Evolutionary conservation across 2,329 filamentous ascomycete species (phyloP).

Genomic region (Nothophaeocryptopus gaeumannii): DNA sequence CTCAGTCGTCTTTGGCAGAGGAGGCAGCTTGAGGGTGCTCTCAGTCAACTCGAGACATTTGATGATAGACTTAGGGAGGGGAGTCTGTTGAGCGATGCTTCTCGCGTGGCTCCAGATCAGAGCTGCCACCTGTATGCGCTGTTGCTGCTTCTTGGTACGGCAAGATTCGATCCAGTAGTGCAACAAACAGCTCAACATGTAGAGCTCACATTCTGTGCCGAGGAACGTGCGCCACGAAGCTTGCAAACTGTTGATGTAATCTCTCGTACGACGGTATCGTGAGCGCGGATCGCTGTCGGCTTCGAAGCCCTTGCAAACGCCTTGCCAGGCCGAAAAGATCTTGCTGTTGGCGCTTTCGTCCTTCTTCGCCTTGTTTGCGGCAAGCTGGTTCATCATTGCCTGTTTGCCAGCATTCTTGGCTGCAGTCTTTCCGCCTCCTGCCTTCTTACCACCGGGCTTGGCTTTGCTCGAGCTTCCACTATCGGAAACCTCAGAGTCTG

Average conservation of each 20-base stretch:
- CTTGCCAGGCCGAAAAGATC: conserved; percentile 47
- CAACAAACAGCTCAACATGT: conserved; percentile 50
- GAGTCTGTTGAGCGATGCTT: conserved; percentile 38
- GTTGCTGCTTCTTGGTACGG: conserved; percentile 32
- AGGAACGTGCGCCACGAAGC: conserved; percentile 40
- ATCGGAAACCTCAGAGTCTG: conserved; percentile 31
- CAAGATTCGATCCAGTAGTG: conserved; percentile 49
- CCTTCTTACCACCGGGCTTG: conserved; percentile 31
- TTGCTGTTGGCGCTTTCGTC: conserved; percentile 41
- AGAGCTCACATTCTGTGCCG: conserved; percentile 48
- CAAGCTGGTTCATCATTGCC: conserved; percentile 44
- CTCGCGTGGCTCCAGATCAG: conserved; percentile 47
- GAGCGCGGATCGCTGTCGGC: conserved; percentile 43
- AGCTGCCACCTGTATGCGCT: conserved; percentile 44
- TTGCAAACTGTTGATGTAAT: conserved; percentile 47
- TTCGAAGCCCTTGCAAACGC: conserved; percentile 47
- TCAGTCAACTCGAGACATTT: conserved; percentile 37
- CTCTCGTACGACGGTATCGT: conserved; percentile 50
- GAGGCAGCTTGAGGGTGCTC: conserved; percentile 41
- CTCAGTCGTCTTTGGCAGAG: conserved; percentile 27
- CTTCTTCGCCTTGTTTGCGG: conserved; percentile 42
- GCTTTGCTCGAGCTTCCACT: conserved; percentile 28
- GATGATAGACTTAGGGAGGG: conserved; percentile 43
- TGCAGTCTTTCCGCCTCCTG: conserved; percentile 33
- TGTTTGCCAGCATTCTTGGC: conserved; percentile 41